Evolutionary conservation across 2,329 filamentous ascomycete species (phyloP).

Genomic region (Alternaria conjuncta): DNA sequence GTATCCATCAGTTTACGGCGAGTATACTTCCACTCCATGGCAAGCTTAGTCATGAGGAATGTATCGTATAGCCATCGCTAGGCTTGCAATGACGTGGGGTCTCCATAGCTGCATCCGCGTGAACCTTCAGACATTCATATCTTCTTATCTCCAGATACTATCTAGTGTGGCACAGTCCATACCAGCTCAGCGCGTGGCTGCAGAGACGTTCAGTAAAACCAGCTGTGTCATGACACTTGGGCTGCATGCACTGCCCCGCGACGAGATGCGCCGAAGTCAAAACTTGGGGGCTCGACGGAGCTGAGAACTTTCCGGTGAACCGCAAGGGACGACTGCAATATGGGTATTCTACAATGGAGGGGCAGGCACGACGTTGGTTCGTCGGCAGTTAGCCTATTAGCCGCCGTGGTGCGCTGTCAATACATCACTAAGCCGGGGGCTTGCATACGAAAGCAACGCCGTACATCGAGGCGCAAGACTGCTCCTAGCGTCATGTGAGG

Average conservation of each 20-base stretch:
- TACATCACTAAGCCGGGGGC: not conserved
- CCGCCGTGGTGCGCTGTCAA: not conserved
- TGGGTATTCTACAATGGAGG: not conserved
- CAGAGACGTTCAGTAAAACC: no score
- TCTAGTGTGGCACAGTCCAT: not conserved
- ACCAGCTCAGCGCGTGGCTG: not conserved
- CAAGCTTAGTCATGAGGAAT: not conserved
- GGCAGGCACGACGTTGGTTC: not conserved
- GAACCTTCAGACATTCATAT: no score
- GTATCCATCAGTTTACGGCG: not conserved
- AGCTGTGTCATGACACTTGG: not conserved
- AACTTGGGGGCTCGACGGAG: not conserved
- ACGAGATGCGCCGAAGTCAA: not conserved
- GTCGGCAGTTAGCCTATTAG: not conserved
- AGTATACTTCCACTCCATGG: rapidly evolving
- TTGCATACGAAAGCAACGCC: not conserved
- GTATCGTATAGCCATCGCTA: not conserved
- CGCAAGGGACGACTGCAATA: not conserved
- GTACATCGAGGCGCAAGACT: not conserved
- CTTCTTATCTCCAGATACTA: not conserved
- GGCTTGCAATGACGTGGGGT: not conserved
- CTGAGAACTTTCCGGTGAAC: not conserved
- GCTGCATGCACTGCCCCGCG: not conserved
- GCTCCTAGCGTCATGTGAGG: not conserved
- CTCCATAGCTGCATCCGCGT: not conserved